phyloP scores from a whole-genome alignment of 345 rosid genomes.

The Camelina sativa region DNA sequence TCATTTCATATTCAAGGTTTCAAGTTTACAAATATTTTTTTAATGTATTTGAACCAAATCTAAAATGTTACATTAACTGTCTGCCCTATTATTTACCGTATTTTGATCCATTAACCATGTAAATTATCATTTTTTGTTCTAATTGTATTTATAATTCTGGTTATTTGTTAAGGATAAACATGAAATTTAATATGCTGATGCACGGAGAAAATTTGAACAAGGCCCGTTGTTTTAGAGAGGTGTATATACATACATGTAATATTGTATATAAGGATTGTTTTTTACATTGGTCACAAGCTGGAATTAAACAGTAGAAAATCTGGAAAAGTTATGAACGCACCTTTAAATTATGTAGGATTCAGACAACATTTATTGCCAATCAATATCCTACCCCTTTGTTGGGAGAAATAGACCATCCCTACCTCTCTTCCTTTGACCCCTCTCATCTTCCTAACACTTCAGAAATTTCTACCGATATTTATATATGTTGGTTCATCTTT shows the following conservation, averaged over 20 bases:
- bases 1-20: constrained; percentile 18
- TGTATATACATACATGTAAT: neutral
- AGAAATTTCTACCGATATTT: constrained; percentile 15
- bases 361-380: constrained; percentile 45
- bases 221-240: neutral
- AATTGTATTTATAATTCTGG: neutral
- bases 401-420: constrained; percentile 43
- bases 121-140: neutral
- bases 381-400: constrained; percentile 44
- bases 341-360: constrained; percentile 30
- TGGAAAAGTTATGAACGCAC: constrained; percentile 28
- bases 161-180: neutral
- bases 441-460: constrained; percentile 35
- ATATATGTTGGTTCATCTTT: neutral
- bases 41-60: neutral
- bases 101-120: neutral
- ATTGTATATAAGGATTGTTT: neutral
- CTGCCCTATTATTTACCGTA: neutral
- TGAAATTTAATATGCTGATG: neutral
- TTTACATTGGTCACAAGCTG: constrained; percentile 31
- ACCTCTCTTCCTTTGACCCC: constrained; percentile 31
- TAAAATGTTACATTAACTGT: neutral
- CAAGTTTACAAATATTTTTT: neutral
- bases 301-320: constrained; percentile 28
- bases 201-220: neutral